These are phyloP conservation scores for Ophiosphaerella herpotricha DNA, from an alignment of 2,329 filamentous ascomycete species.

Conservation along the genomic window DNA sequence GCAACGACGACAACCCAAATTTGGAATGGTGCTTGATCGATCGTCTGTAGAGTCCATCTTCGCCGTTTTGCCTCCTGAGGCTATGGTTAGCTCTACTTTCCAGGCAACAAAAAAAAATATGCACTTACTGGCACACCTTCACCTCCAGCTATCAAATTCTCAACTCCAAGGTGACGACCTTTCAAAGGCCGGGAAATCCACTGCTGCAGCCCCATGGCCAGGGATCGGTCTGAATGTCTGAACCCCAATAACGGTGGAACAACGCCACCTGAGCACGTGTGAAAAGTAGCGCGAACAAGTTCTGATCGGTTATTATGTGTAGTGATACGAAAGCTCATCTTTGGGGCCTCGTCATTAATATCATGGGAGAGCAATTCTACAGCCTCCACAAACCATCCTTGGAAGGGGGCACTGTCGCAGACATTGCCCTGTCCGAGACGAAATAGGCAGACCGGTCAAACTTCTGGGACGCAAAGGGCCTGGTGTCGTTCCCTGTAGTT, in stretches of 20 bases:
- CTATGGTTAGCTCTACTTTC: conserved; percentile 2
- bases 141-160: conserved; percentile 39
- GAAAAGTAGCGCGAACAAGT: no score
- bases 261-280: no score
- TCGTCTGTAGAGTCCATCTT: conserved; percentile 40
- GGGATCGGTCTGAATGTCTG: neutral
- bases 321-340: conserved; percentile 4
- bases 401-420: conserved; percentile 1
- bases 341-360: conserved; percentile 16
- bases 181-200: conserved; percentile 38
- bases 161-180: conserved; percentile 34
- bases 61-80: conserved; percentile 32
- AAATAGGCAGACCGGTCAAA: conserved; percentile 21
- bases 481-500: conserved; percentile 1
- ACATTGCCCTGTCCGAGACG: conserved; percentile 9
- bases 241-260: no score
- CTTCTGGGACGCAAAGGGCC: neutral
- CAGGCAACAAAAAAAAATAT: neutral
- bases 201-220: conserved; percentile 33
- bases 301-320: no score
- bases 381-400: conserved; percentile 22
- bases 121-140: conserved; percentile 35
- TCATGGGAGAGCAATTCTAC: conserved; percentile 10
- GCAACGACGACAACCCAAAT: conserved; percentile 47
- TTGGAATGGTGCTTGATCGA: conserved; percentile 40